Base-by-base conservation (phyloP, 2,329 filamentous ascomycete species). In the Alternaria sp. region DNA sequence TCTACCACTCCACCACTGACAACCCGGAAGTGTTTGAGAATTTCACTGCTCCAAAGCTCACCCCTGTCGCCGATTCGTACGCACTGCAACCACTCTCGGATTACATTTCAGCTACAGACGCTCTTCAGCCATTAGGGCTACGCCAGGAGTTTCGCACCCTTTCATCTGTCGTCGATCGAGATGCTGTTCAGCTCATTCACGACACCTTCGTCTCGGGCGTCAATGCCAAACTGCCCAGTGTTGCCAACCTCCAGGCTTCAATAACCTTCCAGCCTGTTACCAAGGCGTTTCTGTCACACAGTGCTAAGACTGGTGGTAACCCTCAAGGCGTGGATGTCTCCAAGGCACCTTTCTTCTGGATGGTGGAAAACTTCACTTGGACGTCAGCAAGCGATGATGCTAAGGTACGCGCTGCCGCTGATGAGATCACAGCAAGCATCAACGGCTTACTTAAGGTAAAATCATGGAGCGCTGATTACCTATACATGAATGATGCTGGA, bases 401-500 rank as follows among this genome's bases (percentile, higher is more conserved):
- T 3, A 20, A 28, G 5, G 59, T 66, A 9, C 45, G 56, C 7
- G 34, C 52, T 25, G 54, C 57, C 27, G 62, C 58, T 3, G 59
- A 68, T 25, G 12, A 54, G 4, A 60, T 69, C 2, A 65, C 63
- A 7, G 51, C 62, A 4, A 44, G 46, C 1, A 64, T 68, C 22
- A 64, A 67, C 10, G 14, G 34, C 16, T 9, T 58, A 12, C 58
- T 69, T 0, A 14, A 36, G 3, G 49, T 44, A 1, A 57, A 54
- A 10, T 45, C 44, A 4, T 58, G 54, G 9, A 30, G 41, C 10
- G 65, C 57, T 4, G 28, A 58, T 2, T 69, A 64, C 8, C 40
- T 68, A 1, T 73, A 69, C 38, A 64, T 71, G 55, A 72, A 73
- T 32, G 66, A 78, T 53, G 67, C 67, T 4, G 70, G 74, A n/a